phyloP scores from a whole-genome alignment of 225 moss, liverwort and hornwort species.

The Sphagnum tenellum region DNA sequence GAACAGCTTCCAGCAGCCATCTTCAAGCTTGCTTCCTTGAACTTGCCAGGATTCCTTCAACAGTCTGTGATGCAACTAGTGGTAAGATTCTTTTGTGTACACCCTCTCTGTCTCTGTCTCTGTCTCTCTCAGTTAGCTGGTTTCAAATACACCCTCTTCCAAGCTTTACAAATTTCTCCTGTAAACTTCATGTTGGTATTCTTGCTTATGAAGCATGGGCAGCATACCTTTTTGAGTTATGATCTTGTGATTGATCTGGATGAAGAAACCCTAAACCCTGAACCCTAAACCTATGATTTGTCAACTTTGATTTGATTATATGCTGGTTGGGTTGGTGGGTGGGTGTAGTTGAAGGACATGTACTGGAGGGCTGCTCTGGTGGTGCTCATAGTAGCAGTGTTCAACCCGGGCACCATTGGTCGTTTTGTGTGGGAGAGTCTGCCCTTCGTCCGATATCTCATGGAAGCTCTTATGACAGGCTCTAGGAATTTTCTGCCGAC shows the following conservation, averaged over 20 bases:
- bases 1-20: slow-evolving; percentile 95
- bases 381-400: slow-evolving; percentile 82
- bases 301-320: background rate
- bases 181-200: too few relatives aligned
- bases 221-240: too few relatives aligned
- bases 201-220: too few relatives aligned
- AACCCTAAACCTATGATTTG: too few relatives aligned
- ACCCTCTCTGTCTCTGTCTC: slow-evolving; percentile 7
- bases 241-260: too few relatives aligned
- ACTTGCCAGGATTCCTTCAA: slow-evolving; percentile 67
- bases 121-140: background rate
- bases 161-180: too few relatives aligned
- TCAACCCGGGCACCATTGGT: slow-evolving; percentile 87
- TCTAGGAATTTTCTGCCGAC: slow-evolving; percentile 36
- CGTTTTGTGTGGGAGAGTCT: slow-evolving; percentile 83
- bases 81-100: slow-evolving; percentile 41
- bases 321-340: background rate
- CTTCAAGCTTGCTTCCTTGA: slow-evolving; percentile 90
- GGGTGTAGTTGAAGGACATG: slow-evolving; percentile 80
- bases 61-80: slow-evolving; percentile 77
- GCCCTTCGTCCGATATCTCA: slow-evolving; percentile 72
- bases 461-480: slow-evolving; percentile 92
- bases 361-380: slow-evolving; percentile 97
- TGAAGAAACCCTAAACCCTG: too few relatives aligned
- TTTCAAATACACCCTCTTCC: too few relatives aligned